Evolutionary conservation across 1,139 yeast species (phyloP), one percentile per base, ranked within the genome.

Genomic region (Sporopachydermia cereana): DNA sequence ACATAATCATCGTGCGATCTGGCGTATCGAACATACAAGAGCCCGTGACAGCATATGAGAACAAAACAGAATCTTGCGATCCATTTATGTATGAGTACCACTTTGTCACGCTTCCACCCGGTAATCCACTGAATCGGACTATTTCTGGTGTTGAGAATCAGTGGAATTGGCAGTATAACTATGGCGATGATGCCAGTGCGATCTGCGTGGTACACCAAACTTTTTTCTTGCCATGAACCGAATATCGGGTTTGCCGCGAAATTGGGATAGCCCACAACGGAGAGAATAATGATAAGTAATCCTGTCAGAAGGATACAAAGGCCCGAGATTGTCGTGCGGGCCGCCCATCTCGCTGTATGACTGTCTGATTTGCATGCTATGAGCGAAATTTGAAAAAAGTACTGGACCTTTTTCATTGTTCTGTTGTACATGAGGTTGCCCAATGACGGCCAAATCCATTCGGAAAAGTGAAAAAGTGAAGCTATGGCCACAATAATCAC

Each of bases 131-230:
- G 61, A 45, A 58, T 47, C 41, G 58, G 49, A 43, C 59, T 59
- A 46, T 59, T 59, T 44, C 64, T 49, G 1, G 64, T 63, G 14
- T 57, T 57, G 45, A 60, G 57, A 24, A 60, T 47, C 14, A 61
- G 46, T 24, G 60, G 45, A 21, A 60, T 45, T 1, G 65, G 64
- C 16, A 55, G 49, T 5, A 57, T 44, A 43, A 54, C 54, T 3
- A 57, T 53, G 18, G 57, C 57, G 18, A 62, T 44, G 21, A 63
- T 54, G 3, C 69, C 69, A 1, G 65, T 57, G 52, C 70, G 57
- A 46, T 62, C 62, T 14, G 64, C 67, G n/a, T 57, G 45, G 4
- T 54, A 53, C 18, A 34, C 39, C 9, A 34, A 20, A 12, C 17
- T 34, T 20, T 16, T 5, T 12, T 34, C 12, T 20, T 34, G 5